phyloP scores from a whole-genome alignment of 1,284 basidiomycete species.

The Kwoniella shivajii region DNA sequence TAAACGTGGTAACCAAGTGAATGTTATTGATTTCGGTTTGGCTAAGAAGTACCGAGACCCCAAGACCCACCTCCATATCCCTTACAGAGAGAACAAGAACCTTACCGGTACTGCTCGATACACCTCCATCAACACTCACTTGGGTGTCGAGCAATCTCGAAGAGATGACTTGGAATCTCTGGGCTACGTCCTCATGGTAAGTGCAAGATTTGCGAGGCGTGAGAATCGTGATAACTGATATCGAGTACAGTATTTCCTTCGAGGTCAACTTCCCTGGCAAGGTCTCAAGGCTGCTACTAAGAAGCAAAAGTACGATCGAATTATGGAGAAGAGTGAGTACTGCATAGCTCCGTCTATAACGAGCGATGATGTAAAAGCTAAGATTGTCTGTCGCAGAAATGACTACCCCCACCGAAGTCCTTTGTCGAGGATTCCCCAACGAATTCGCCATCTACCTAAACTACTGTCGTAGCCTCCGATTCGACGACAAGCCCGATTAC shows the following conservation, averaged over 20 bases:
- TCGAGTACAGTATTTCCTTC: constrained; percentile 77
- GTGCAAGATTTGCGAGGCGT: constrained; percentile 5
- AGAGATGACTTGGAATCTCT: constrained; percentile 95
- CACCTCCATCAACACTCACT: constrained; percentile 98
- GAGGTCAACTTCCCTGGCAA: constrained; percentile 95
- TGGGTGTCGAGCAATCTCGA: constrained; percentile 95
- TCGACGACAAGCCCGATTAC: constrained; percentile 98
- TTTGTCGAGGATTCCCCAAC: constrained; percentile 95
- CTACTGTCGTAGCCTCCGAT: constrained; percentile 93
- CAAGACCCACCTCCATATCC: constrained; percentile 98
- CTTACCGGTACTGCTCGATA: constrained; percentile 98
- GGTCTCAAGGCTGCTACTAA: constrained; percentile 97
- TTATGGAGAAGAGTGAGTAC: constrained; percentile 84
- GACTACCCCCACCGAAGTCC: constrained; percentile 93
- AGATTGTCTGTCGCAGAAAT: constrained; percentile 64
- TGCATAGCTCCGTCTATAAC: not conserved
- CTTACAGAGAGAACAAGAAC: constrained; percentile 99
- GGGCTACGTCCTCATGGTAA: constrained; percentile 84
- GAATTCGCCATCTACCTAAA: constrained; percentile 98
- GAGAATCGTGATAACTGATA: constrained; percentile 8
- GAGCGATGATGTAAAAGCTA: not conserved
- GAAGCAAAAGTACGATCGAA: constrained; percentile 99
- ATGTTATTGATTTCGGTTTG: constrained; percentile 98
- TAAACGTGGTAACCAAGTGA: constrained; percentile 99
- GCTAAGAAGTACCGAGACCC: constrained; percentile 99